Base-by-base conservation (phyloP, 352 stramenopile species). In the Globisporangium solare region DNA sequence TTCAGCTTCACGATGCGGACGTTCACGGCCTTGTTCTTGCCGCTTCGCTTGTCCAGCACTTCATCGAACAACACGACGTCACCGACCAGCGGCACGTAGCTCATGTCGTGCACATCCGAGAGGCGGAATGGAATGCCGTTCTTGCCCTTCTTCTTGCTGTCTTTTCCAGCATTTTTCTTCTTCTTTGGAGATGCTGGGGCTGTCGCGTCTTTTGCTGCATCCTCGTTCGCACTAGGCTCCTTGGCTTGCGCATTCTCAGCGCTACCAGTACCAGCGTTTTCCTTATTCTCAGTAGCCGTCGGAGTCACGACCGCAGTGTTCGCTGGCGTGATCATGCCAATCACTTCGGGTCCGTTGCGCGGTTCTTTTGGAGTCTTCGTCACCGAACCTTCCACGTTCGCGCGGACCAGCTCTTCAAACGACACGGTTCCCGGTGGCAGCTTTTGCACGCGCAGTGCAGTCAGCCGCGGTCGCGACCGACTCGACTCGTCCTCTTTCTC, bases 1-100 rank as follows among this genome's bases (percentile, higher is more conserved):
- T 88, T 87, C 20, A 93, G 60, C 22, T 74, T 56, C 10, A 88
- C 51, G 8, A 88, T 61, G 13, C 77, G 78, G 3, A 93, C 72
- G 58, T 88, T 88, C 41, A 79, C 60, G 0, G 80, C 80, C 54
- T 86, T 83, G 46, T 69, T 42, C 37, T 75, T 77, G 14, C 72
- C 66, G 43, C 64, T 86, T 27, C 80, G 79, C 51, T 88, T 88
- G 67, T 93, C 80, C 41, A 89, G 18, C 2, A 91, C 70, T 42
- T 88, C 66, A 45, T 93, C 83, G 59, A 90, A 90, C 7, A 63
- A 5, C 6, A 93, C 77, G 21, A 75, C 52, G 51, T 93, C 83
- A 35, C 81, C 83, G 2, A 73, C 66, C 1, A 74, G 62, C 7
- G 83, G 76, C 14, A 77, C 47, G 27, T 93, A 93, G 59, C 63